Base-by-base conservation (phyloP, 139 green algal species). In the Nannochloris sp. region DNA sequence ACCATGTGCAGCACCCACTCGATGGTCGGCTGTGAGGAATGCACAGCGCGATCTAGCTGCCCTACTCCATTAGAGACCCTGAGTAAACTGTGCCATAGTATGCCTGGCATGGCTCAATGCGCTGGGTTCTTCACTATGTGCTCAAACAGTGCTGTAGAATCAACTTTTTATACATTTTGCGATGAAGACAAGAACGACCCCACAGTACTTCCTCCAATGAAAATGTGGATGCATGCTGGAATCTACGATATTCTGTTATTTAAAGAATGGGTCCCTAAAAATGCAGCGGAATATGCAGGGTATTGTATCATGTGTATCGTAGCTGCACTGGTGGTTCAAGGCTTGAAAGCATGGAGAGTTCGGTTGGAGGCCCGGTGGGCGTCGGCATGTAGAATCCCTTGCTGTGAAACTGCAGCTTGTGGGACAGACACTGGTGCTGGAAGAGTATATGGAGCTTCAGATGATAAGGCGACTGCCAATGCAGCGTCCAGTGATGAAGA, bases 161-260 rank as follows among this genome's bases (percentile, higher is more conserved):
- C 29, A 24, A 67, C 64, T 3, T 77, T 77, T 27, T 35, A 32
- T 8, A 12, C 13, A 19, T 47, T 77, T 15, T 77, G 68, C 35
- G 60, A 25, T 13, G 25, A 3, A 14, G 29, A 14, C 27, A 38
- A 14, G n/a, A 6, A 10, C 19, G 24, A 33, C 10, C 15, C 39
- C 37, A 25, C 33, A 6, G 29, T 4, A 32, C 32, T 37, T n/a
- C n/a, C 61, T 4, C 54, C 23, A 36, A 76, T 64, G 39, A 65
- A 60, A 31, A 71, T 67, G 65, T 78, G 56, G 31, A 7, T 78
- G n/a, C 71, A 78, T 33, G 64, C 70, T 8, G 37, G 39, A 45
- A 72, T 68, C 39, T 56, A 32, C 61, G 71, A 71, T 10, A 36
- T 78, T 12, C 61, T 78, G n/a, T 35, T 78, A 38, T 65, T 78